Percentiles rank a stretch among this genome's conserved stretches.
Evolutionary conservation across 129 eudicot genomes (phyloP).

Genomic region (Glebionis coronaria): DNA sequence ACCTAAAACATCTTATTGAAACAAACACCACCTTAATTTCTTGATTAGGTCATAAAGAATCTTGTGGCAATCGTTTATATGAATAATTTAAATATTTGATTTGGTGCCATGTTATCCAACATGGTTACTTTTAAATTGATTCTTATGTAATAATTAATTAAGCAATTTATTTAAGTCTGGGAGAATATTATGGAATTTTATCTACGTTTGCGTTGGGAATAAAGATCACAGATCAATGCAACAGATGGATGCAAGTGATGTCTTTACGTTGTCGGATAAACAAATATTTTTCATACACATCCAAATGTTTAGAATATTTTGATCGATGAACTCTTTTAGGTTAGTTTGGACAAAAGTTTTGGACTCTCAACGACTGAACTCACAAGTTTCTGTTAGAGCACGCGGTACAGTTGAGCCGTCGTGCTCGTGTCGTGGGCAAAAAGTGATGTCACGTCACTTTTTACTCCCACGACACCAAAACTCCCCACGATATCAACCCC

Average conservation of each 20-base stretch:
- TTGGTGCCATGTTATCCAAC: slow-evolving; percentile 29
- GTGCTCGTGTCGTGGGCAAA: no score
- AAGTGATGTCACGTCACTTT: no score
- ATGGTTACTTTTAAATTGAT: slow-evolving; percentile 6
- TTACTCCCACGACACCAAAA: no score
- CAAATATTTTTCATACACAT: background rate
- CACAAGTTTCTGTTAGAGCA: no score
- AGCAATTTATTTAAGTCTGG: background rate
- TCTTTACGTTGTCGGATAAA: slow-evolving; percentile 56
- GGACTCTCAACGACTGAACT: no score
- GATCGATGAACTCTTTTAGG: no score
- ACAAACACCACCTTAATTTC: no score
- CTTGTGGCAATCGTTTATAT: slow-evolving; percentile 18
- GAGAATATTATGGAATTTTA: slow-evolving; percentile 21
- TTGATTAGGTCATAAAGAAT: slow-evolving; percentile 25
- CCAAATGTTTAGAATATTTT: no score
- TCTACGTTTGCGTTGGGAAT: slow-evolving; percentile 22
- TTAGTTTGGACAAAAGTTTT: no score
- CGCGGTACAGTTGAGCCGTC: no score
- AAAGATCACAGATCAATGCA: slow-evolving; percentile 29
- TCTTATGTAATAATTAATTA: background rate
- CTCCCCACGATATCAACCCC: no score
- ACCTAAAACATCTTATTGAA: no score
- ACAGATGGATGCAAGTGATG: slow-evolving; percentile 39
- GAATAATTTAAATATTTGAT: slow-evolving; percentile 15